Base-by-base conservation (phyloP, 164 flowering plant genomes). In the Dillenia suffruticosa region DNA sequence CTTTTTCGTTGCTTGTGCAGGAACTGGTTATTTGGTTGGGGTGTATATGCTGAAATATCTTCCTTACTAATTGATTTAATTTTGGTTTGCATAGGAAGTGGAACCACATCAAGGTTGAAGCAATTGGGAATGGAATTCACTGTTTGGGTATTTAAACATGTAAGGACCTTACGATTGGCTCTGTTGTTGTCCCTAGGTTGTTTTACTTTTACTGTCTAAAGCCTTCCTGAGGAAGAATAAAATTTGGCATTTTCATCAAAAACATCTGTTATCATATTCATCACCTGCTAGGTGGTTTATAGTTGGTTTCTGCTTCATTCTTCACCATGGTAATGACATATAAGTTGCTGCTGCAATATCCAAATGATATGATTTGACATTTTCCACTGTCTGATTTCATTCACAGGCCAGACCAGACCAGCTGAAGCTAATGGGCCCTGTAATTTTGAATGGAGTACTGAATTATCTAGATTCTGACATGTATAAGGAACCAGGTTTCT, bases 71-170 rank as follows among this genome's bases (percentile, higher is more conserved):
- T 19, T 19, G 22, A 19, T 19, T 19, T 19, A 40, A 58, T n/a
- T 54, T 53, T 57, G 46, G 47, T 57, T 40, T 46, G 44, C 66
- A 62, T 66, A 90, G 98, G 98, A 66, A 79, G 24, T 79, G 88
- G 73, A 63, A 85, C 95, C 62, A 86, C 93, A 51, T 78, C 92
- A 72, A 87, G 95, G 79, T 67, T 94, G 79, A 94, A 84, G 85
- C 98, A 91, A 73, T 66, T 84, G 76, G 98, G 96, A 46, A 94
- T 94, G 98, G 98, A 94, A 63, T 94, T 94, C 69, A 82, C 95
- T n/a, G 96, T 91, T 44, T 94, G 98, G 97, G 97, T 91, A n/a
- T 89, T 94, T 64, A 94, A 89, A 74, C 98, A 94, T 83, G 98
- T 94, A 78, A 86, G 88, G 16, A 44, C 32, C 57, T 63, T 19